Percentiles rank a stretch among this genome's conserved stretches.
Evolutionary conservation across 768 basidiomycete species (phyloP).

Genomic region (Mycena epipterygia): DNA sequence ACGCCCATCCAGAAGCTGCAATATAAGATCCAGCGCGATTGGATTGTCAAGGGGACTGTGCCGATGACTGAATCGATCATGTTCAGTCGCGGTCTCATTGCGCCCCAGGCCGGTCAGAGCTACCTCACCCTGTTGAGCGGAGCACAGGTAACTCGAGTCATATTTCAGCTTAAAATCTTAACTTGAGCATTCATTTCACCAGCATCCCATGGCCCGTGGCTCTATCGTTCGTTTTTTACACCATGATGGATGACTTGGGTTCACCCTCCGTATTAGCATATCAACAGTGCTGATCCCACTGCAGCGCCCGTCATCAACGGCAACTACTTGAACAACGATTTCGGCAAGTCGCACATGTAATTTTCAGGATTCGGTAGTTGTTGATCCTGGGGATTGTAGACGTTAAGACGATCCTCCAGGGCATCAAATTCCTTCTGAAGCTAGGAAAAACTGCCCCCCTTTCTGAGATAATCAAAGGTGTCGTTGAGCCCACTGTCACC

Average conservation of each 20-base stretch:
- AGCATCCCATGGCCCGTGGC: slow-evolving; percentile 18
- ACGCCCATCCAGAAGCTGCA: slow-evolving; percentile 4
- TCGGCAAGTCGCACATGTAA: not conserved
- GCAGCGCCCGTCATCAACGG: slow-evolving; percentile 6
- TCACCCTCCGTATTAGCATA: not conserved
- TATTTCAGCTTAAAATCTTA: not conserved
- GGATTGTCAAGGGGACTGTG: slow-evolving; percentile 5
- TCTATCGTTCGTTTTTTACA: not conserved
- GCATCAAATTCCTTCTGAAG: not conserved
- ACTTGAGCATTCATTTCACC: not conserved
- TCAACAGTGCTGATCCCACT: slow-evolving; percentile 4
- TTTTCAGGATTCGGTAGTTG: not conserved
- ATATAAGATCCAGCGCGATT: slow-evolving; percentile 2
- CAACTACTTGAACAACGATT: slow-evolving; percentile 15
- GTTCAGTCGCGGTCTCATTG: slow-evolving; percentile 1
- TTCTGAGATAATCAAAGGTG: too few species aligned
- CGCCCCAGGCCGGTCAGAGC: not conserved
- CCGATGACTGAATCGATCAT: slow-evolving; percentile 11
- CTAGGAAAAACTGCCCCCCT: too few species aligned
- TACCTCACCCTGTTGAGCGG: slow-evolving; percentile 1
- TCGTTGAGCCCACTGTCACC: too few species aligned
- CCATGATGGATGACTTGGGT: not conserved
- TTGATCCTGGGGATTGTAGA: not conserved
- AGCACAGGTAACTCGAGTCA: not conserved
- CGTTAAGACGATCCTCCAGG: slow-evolving; percentile 8